Percentiles rank a stretch among this genome's conserved stretches.
Conservation (phyloP, 495 filamentous ascomycete species). For the Hypoxylon perforatum region DNA sequence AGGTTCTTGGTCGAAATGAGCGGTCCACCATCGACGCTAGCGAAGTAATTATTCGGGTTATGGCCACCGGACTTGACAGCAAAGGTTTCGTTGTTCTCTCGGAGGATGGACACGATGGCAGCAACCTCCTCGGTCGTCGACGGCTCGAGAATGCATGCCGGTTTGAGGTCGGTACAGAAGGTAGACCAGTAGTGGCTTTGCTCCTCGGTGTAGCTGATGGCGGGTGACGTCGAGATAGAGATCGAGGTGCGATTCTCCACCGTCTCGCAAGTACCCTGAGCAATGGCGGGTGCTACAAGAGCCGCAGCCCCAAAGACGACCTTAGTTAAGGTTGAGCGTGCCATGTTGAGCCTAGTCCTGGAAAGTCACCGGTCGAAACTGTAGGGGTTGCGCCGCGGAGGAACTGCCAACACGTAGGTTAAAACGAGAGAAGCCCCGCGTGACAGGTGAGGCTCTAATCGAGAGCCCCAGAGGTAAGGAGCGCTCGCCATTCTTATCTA, state of each 20-base stretch:
- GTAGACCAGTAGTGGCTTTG: conserved; percentile 63
- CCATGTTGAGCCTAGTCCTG: conserved; percentile 11
- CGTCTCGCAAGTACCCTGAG: conserved; percentile 35
- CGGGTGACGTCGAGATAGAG: conserved; percentile 20
- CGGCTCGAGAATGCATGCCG: conserved; percentile 62
- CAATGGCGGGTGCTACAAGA: conserved; percentile 13
- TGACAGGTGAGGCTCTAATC: conserved; percentile 3
- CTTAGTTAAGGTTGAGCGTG: conserved; percentile 13
- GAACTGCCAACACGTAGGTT: neutral
- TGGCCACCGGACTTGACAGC: conserved; percentile 65
- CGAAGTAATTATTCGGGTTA: conserved; percentile 59
- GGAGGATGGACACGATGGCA: conserved; percentile 47
- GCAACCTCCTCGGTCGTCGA: conserved; percentile 50
- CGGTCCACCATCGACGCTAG: conserved; percentile 65
- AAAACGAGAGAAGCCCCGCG: conserved; percentile 9
- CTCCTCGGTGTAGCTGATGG: conserved; percentile 47
- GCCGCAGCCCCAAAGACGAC: conserved; percentile 9
- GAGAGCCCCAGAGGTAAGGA: conserved; percentile 4
- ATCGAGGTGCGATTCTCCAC: conserved; percentile 35
- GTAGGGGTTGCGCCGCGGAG: neutral
- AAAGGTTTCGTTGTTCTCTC: conserved; percentile 55
- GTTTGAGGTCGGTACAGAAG: conserved; percentile 52
- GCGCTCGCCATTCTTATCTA: conserved; percentile 21
- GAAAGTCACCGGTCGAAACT: conserved; percentile 5
- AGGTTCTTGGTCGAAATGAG: conserved; percentile 63